Evolutionary conservation across 257 asterid species (phyloP).

Genomic region (Lantana camara): DNA sequence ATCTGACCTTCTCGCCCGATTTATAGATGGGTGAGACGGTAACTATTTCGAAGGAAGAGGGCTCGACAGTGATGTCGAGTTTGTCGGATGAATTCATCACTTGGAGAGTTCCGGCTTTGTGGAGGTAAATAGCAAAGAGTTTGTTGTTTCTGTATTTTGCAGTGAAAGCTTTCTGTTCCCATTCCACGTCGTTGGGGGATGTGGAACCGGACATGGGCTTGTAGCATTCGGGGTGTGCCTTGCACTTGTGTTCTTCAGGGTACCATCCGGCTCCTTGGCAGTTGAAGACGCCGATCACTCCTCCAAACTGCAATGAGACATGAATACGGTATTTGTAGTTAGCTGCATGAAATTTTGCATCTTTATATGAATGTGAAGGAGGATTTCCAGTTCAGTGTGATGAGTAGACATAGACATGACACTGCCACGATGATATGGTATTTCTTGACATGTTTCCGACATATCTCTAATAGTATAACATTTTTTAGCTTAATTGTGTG

Average conservation of each 20-base stretch:
- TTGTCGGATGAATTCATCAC: constrained; percentile 29
- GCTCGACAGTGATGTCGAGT: constrained; percentile 30
- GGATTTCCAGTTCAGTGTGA: no score
- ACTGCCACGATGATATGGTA: no score
- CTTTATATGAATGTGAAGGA: no score
- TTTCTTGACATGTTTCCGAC: no score
- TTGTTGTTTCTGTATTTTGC: constrained; percentile 18
- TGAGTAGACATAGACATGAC: no score
- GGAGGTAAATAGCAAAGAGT: constrained; percentile 36
- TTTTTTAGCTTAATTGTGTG: no score
- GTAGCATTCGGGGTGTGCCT: constrained; percentile 45
- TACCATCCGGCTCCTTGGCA: constrained; percentile 58
- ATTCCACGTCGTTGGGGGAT: constrained; percentile 40
- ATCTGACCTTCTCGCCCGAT: constrained; percentile 13
- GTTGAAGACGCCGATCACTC: constrained; percentile 50
- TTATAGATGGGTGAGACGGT: constrained; percentile 32
- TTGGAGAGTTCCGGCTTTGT: constrained; percentile 31
- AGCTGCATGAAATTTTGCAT: no score
- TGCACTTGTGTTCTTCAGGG: constrained; percentile 49
- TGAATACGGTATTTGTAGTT: not conserved
- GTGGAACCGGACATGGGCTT: constrained; percentile 32
- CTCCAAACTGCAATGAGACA: constrained; percentile 38
- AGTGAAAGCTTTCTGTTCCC: constrained; percentile 39
- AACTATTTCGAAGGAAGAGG: constrained; percentile 36
- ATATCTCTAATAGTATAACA: no score